These are phyloP conservation scores for Amoeboradix gromovi DNA, from an alignment of 371 early-diverging fungal species.

Conservation along the genomic window DNA sequence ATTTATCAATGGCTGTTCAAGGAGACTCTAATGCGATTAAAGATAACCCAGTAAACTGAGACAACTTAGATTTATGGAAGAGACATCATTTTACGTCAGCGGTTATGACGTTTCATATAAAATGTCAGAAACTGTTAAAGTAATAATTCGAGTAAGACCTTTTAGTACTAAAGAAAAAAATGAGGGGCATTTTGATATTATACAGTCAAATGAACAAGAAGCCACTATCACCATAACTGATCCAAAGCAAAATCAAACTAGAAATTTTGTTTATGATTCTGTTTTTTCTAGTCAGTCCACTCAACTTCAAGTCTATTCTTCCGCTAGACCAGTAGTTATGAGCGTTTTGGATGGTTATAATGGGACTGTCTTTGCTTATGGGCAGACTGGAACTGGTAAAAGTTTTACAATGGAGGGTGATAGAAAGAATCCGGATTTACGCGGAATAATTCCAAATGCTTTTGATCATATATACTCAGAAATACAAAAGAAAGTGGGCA, in stretches of 20 bases:
- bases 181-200: background rate
- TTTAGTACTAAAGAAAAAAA: background rate
- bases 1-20: too few species aligned
- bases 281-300: background rate
- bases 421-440: background rate
- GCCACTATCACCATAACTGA: background rate
- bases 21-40: too few species aligned
- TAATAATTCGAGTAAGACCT: background rate
- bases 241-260: background rate
- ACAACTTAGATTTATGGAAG: too few species aligned
- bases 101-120: too few species aligned
- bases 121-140: background rate
- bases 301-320: background rate
- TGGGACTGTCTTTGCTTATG: slow-evolving; percentile 90
- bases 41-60: too few species aligned
- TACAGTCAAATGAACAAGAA: background rate
- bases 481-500: background rate
- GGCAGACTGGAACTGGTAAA: slow-evolving; percentile 20
- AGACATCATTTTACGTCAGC: too few species aligned
- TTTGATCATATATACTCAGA: slow-evolving; percentile 3
- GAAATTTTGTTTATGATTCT: background rate
- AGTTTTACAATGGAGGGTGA: slow-evolving; percentile 17
- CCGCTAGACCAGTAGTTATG: background rate
- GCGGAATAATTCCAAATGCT: slow-evolving; percentile 5
- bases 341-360: slow-evolving; percentile 23